Percentiles rank a stretch among this genome's conserved stretches.
phyloP scores from a whole-genome alignment of 352 stramenopile genomes.

The Globisporangium lucens region DNA sequence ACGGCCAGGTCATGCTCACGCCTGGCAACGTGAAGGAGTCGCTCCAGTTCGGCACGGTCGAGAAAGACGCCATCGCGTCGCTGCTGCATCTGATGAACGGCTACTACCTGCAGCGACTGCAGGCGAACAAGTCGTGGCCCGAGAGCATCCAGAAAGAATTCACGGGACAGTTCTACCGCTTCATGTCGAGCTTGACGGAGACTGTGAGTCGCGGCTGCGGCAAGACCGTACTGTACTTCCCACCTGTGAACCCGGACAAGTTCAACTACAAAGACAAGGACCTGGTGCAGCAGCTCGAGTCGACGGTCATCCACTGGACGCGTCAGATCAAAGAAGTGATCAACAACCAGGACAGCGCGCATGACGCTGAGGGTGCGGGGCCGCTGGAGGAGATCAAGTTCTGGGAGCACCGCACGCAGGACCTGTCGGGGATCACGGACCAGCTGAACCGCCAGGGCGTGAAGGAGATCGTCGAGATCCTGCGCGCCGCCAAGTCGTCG shows the following conservation, averaged over 20 bases:
- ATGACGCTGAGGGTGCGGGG: slow-evolving; percentile 88
- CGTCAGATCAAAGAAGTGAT: slow-evolving; percentile 97
- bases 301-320: slow-evolving; percentile 96
- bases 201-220: slow-evolving; percentile 87
- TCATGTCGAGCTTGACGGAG: slow-evolving; percentile 95
- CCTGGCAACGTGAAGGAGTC: slow-evolving; percentile 51
- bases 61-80: slow-evolving; percentile 74
- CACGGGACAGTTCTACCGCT: slow-evolving; percentile 92
- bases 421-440: slow-evolving; percentile 92
- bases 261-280: slow-evolving; percentile 93
- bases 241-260: slow-evolving; percentile 75
- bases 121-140: slow-evolving; percentile 83
- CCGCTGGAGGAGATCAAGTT: slow-evolving; percentile 96
- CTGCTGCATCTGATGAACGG: slow-evolving; percentile 85
- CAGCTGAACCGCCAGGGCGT: slow-evolving; percentile 91
- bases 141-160: slow-evolving; percentile 95
- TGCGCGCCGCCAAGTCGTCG: slow-evolving; percentile 88
- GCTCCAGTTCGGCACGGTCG: slow-evolving; percentile 77
- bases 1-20: slow-evolving; percentile 64
- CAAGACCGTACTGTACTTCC: slow-evolving; percentile 94
- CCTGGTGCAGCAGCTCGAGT: slow-evolving; percentile 94
- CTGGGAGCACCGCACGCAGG: slow-evolving; percentile 90
- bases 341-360: slow-evolving; percentile 93
- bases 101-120: slow-evolving; percentile 78
- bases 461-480: slow-evolving; percentile 87